Base-by-base conservation (phyloP, 2,329 filamentous ascomycete genomes). In the Colletotrichum sojae region DNA sequence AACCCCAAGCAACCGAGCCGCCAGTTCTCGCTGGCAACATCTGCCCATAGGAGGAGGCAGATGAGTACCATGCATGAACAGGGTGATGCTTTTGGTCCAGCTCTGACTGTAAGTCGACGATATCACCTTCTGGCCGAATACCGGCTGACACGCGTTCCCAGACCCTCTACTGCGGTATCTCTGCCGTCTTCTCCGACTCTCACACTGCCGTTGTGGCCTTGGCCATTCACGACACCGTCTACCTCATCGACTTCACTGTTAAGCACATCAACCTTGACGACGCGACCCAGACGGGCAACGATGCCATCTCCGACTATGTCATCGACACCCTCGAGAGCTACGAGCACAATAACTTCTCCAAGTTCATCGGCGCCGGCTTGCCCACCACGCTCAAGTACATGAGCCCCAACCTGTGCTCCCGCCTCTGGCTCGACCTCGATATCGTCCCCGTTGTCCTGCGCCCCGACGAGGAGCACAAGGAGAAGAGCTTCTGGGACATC, bases 381-480 rank as follows among this genome's bases (percentile, higher is more conserved):
- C 90, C 91, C 1, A 80, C 83, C 10, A 84, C 85, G 4, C 80
- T 93, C 61, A 84, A 88, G 52, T 80, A 87, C 10, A 82, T 88
- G 74, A 91, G 89, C 74, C 92, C 92, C 1, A 81, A 81, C 5
- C 84, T 95, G 1, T 91, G 90, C 73, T 89, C 92, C 0, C 88
- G 89, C 40, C 84, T 96, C 4, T 96, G 93, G 93, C 81, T 89
- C 3, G 90, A 94, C 70, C 82, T 95, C 43, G 93, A 96, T 76
- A 89, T 95, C 65, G 88, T 95, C 3, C 91, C 92, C 1, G 84
- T 95, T 48, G 86, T 92, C 4, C 84, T 94, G 71, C 82, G 80
- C 10, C 83, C 84, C 5, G 83, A 85, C 62, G 79, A 84, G 13
- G 80, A 83, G 49, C 75, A 79, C 71, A 81, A 82, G 73, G 78